Conservation (phyloP, 176 grass and related monocot genomes). For the Musa schizocarpa region DNA sequence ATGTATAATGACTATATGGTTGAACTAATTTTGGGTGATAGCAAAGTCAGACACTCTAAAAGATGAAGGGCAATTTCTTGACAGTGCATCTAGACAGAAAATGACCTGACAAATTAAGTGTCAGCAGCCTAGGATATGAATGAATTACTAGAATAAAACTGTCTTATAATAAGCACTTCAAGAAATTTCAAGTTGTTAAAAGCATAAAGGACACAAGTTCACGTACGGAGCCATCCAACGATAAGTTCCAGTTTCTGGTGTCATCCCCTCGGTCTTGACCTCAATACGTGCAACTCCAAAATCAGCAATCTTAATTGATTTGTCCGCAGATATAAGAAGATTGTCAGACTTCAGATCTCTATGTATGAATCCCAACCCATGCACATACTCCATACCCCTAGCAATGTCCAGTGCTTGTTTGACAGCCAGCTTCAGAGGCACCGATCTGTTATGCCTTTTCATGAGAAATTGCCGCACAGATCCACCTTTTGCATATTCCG, state of each 20-base stretch:
- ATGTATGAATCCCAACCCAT: slow-evolving; percentile 62
- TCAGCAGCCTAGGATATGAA: neutral
- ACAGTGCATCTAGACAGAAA: neutral
- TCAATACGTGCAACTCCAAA: slow-evolving; percentile 82
- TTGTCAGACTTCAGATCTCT: slow-evolving; percentile 77
- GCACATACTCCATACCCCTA: slow-evolving; percentile 70
- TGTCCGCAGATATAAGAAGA: slow-evolving; percentile 61
- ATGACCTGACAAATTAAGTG: neutral
- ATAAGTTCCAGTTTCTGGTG: slow-evolving; percentile 90
- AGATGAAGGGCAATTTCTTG: neutral
- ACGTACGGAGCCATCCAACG: slow-evolving; percentile 94
- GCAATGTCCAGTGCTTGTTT: slow-evolving; percentile 73
- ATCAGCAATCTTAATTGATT: slow-evolving; percentile 71
- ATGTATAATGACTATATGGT: neutral
- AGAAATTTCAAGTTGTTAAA: neutral
- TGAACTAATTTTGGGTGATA: neutral
- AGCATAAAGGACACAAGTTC: neutral
- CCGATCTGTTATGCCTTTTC: slow-evolving; percentile 52
- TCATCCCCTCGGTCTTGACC: slow-evolving; percentile 81
- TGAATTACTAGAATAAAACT: no score
- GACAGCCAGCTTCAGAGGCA: slow-evolving; percentile 61
- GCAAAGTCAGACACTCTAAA: neutral
- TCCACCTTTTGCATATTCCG: slow-evolving; percentile 67
- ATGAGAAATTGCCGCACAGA: slow-evolving; percentile 63
- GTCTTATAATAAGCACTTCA: neutral